Percentiles rank a stretch among this genome's conserved stretches.
Conservation (phyloP, 805 yeast genomes). For the Komagataella phaffii region DNA sequence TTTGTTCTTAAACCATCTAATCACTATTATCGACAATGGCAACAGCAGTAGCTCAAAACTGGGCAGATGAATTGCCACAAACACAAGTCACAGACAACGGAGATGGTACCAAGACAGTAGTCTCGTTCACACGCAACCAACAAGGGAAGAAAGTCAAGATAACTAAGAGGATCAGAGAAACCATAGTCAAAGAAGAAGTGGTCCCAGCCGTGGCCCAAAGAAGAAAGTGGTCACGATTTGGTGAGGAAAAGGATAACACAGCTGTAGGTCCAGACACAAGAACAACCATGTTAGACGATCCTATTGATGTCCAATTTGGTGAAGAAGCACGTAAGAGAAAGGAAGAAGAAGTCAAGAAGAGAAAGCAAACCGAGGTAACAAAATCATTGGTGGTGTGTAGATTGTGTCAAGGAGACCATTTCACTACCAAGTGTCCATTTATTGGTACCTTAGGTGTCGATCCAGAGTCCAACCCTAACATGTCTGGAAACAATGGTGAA, state of each 20-base stretch:
- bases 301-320: conserved; percentile 65
- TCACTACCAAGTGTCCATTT: conserved; percentile 91
- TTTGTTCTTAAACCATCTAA: background rate
- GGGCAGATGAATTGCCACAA: conserved; percentile 56
- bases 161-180: conserved; percentile 73
- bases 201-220: conserved; percentile 81
- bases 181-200: conserved; percentile 67
- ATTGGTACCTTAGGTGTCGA: conserved; percentile 68
- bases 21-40: background rate
- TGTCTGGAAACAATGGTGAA: conserved; percentile 5
- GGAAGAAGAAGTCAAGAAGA: conserved; percentile 14
- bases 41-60: conserved; percentile 33
- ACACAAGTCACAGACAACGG: conserved; percentile 66
- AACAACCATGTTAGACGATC: conserved; percentile 84
- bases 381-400: conserved; percentile 43
- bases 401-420: conserved; percentile 88
- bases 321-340: conserved; percentile 26
- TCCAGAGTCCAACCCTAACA: conserved; percentile 12
- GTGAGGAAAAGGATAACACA: conserved; percentile 53
- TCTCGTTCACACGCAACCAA: conserved; percentile 60
- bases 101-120: conserved; percentile 85
- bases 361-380: conserved; percentile 23
- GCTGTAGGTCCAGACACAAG: conserved; percentile 80
- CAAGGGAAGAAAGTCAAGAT: conserved; percentile 78
- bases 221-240: conserved; percentile 80